Base-by-base conservation (phyloP, 1,284 basidiomycete genomes). In the Apiotrichum porosum region DNA sequence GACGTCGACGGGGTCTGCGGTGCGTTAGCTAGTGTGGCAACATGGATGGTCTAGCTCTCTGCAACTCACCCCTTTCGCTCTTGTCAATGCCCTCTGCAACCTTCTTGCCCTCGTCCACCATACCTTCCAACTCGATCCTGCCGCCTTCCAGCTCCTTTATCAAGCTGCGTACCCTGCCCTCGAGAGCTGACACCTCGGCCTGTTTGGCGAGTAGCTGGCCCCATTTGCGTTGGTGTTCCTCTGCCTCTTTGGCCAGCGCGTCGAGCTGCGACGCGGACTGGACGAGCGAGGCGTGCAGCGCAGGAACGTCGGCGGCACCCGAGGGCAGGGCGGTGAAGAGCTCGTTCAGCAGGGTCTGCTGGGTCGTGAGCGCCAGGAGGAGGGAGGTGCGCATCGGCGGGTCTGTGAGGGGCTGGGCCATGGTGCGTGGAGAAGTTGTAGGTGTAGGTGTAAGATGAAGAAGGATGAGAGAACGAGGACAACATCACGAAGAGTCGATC, bases 351-450 rank as follows among this genome's bases (percentile, higher is more conserved):
- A 66, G 57, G 14, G 58, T 37, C n/a, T 54, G 50, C 47, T 71
- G 69, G 10, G 61, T 60, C 13, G 61, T 53, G 13, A 71, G 56
- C 38, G 68, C 68, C 21, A 58, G 52, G 3, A 71, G 57, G 19
- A 71, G 61, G 3, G 56, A 45, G 18, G 57, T 48, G 28, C 63
- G 65, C 18, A 56, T 57, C 6, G 62, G 56, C 19, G 56, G 22
- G 46, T 47, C 46, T 34, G 30, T 41, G 28, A 33, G 43, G 14
- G 41, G 41, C 19, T 37, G 24, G 17, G 42, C 6, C 46, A 48
- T 46, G 1, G 40, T 36, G 35, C 26, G 30, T 32, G 40, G 37
- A 40, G 13, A 26, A 26, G 28, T 14, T 17, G 39, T n/a, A 18
- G n/a, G n/a, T n/a, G n/a, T n/a, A n/a, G n/a, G n/a, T n/a, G n/a